phyloP scores from a whole-genome alignment of 2,329 filamentous ascomycete genomes.

The Ceratocystis cubensis region DNA sequence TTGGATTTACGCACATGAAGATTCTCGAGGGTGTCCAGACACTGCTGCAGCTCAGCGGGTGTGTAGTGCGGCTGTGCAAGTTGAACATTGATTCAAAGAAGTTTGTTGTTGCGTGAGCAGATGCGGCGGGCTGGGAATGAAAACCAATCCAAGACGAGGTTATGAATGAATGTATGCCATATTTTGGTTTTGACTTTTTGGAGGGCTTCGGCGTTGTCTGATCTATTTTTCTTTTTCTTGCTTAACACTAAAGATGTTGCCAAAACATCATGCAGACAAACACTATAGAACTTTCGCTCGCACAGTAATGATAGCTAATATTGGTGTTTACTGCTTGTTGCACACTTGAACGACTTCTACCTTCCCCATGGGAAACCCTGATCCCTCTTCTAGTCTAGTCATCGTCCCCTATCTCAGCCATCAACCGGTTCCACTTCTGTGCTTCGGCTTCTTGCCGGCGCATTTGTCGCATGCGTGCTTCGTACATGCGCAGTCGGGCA shows the following conservation, averaged over 20 bases:
- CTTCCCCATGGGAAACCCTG: neutral
- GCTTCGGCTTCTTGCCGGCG: constrained; percentile 51
- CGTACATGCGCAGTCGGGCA: constrained; percentile 51
- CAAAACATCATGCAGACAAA: neutral
- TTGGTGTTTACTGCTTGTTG: neutral
- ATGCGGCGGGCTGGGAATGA: neutral
- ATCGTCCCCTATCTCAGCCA: constrained; percentile 44
- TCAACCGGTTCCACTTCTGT: constrained; percentile 56
- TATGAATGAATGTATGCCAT: constrained; percentile 11
- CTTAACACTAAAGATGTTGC: neutral
- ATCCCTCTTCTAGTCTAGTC: constrained; percentile 25
- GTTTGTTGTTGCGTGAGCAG: constrained; percentile 39
- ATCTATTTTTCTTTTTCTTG: neutral
- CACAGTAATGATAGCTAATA: neutral
- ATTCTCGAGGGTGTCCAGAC: constrained; percentile 97
- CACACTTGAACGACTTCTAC: neutral
- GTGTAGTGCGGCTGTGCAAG: constrained; percentile 78
- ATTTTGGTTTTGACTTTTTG: neutral
- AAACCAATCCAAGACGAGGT: neutral
- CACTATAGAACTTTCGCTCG: neutral
- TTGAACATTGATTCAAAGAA: constrained; percentile 90
- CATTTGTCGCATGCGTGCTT: constrained; percentile 51
- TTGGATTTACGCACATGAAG: constrained; percentile 98
- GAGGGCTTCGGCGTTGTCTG: constrained; percentile 8
- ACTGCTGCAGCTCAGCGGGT: constrained; percentile 83